Conservation (phyloP, 305 asterid genomes). For the Withania somnifera region DNA sequence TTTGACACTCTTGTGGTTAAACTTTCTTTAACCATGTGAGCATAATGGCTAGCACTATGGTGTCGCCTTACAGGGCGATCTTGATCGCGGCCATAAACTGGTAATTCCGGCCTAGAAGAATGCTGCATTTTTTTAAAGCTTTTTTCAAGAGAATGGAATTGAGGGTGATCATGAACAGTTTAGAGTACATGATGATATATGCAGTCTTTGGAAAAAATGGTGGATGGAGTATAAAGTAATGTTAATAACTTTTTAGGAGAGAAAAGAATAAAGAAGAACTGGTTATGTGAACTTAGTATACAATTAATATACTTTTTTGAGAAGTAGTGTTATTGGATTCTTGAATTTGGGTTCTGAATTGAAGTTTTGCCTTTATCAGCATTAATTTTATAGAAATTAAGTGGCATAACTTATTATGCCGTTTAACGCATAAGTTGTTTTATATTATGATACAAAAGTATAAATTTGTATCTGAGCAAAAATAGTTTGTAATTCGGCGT, state of each 20-base stretch:
- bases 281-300: not conserved
- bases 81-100: slow-evolving; percentile 10
- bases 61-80: slow-evolving; percentile 33
- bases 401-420: not conserved
- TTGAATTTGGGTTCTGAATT: not conserved
- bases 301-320: not conserved
- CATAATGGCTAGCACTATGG: slow-evolving; percentile 65
- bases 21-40: slow-evolving; percentile 67
- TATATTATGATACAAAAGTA: not conserved
- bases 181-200: not conserved
- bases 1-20: slow-evolving; percentile 67
- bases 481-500: not conserved
- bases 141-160: not conserved
- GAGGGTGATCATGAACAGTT: not conserved
- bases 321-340: not conserved
- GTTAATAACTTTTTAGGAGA: not conserved
- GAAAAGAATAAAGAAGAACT: not conserved
- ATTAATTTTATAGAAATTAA: not conserved
- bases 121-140: slow-evolving; percentile 20
- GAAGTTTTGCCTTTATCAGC: not conserved
- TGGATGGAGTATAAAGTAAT: too few relatives aligned
- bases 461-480: not conserved
- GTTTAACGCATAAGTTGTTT: too few relatives aligned
- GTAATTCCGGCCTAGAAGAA: slow-evolving; percentile 12
- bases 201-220: not conserved